Evolutionary conservation across 139 green algal species (phyloP), one percentile per base, ranked within the genome.

Genomic region (Eudorina sp.): DNA sequence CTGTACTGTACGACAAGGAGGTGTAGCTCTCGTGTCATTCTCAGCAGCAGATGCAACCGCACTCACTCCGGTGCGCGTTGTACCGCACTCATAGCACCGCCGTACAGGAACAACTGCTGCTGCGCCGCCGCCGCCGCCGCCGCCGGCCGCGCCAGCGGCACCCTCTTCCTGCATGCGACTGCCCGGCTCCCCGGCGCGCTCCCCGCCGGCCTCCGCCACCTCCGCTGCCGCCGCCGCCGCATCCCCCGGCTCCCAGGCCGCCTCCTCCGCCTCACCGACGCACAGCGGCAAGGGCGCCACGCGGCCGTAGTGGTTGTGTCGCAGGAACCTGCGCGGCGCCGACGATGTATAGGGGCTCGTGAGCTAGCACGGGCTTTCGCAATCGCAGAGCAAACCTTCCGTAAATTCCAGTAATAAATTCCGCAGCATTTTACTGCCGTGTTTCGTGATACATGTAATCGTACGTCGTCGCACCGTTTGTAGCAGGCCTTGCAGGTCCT

Each of bases 401-500:
- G n/a, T n/a, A n/a, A n/a, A n/a, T n/a, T n/a, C n/a, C n/a, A n/a
- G n/a, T n/a, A n/a, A n/a, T n/a, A n/a, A n/a, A n/a, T n/a, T n/a
- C n/a, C n/a, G n/a, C n/a, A n/a, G n/a, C n/a, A n/a, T n/a, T n/a
- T n/a, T n/a, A n/a, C n/a, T n/a, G n/a, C n/a, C n/a, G n/a, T n/a
- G n/a, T n/a, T n/a, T n/a, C n/a, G n/a, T n/a, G n/a, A n/a, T n/a
- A n/a, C n/a, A n/a, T n/a, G n/a, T n/a, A n/a, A n/a, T n/a, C n/a
- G n/a, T n/a, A n/a, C n/a, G n/a, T n/a, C n/a, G n/a, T n/a, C 78
- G 4, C 58, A 85, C 78, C 81, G 81, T 64, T 87, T 87, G 43
- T 87, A 87, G 64, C 81, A 87, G 21, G 81, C 81, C 81, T 87
- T 87, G 81, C 81, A 87, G 0, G 81, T 87, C 4, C 64, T 31